Percentiles rank a stretch among this genome's conserved stretches.
Evolutionary conservation across 2,329 filamentous ascomycete genomes (phyloP).

Genomic region (Emergomyces pasteurianus): DNA sequence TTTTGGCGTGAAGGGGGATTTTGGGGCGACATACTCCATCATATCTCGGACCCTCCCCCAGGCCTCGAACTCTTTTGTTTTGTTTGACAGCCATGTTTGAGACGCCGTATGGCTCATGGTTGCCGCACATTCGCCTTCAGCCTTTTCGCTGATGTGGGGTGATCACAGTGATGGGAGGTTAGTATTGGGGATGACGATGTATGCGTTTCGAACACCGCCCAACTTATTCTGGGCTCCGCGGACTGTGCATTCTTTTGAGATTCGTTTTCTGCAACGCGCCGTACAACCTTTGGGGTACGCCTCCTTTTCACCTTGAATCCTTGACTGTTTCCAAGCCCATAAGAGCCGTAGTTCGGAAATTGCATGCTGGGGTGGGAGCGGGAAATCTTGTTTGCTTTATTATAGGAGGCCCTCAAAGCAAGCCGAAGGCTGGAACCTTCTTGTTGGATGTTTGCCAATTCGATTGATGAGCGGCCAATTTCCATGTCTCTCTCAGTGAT

Average conservation of each 20-base stretch:
- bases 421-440: neutral
- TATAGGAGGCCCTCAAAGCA: neutral
- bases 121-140: neutral
- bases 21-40: constrained; percentile 15
- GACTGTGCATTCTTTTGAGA: neutral
- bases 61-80: constrained; percentile 16
- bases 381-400: neutral
- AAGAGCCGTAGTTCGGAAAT: neutral
- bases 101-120: constrained; percentile 17
- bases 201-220: neutral
- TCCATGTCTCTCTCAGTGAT: neutral
- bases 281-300: neutral
- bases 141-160: neutral
- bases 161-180: neutral
- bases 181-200: neutral
- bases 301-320: neutral
- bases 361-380: neutral
- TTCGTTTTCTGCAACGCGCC: neutral
- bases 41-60: constrained; percentile 15
- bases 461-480: neutral
- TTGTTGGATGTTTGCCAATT: neutral
- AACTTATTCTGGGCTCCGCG: neutral
- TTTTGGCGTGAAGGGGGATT: constrained; percentile 17
- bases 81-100: constrained; percentile 18
- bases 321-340: neutral